Evolutionary conservation across 352 stramenopile genomes (phyloP).

Genomic region (Phytophthora pinifolia): DNA sequence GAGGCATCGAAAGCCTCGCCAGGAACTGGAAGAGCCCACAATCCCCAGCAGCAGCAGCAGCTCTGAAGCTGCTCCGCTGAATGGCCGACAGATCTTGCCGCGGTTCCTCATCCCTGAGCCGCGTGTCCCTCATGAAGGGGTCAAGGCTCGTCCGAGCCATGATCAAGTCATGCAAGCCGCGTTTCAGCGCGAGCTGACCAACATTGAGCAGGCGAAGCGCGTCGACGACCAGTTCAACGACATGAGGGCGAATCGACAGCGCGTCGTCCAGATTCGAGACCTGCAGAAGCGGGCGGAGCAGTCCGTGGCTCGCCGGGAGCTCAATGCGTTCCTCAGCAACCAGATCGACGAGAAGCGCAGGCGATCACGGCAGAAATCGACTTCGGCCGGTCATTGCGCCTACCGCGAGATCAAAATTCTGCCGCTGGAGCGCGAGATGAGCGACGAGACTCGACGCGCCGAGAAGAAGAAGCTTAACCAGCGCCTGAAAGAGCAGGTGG

Average conservation of each 20-base stretch:
- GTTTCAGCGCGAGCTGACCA: slow-evolving; percentile 33
- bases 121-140: slow-evolving; percentile 15
- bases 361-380: slow-evolving; percentile 12
- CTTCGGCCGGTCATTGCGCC: slow-evolving; percentile 5
- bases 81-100: slow-evolving; percentile 38
- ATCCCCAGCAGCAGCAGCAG: slow-evolving; percentile 8
- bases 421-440: slow-evolving; percentile 36
- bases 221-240: slow-evolving; percentile 18
- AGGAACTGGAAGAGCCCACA: not conserved
- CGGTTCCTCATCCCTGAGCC: slow-evolving; percentile 49
- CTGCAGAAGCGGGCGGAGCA: slow-evolving; percentile 47
- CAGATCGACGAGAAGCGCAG: slow-evolving; percentile 52
- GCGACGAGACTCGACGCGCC: slow-evolving; percentile 25
- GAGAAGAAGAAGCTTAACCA: slow-evolving; percentile 48
- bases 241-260: slow-evolving; percentile 19
- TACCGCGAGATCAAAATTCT: slow-evolving; percentile 39
- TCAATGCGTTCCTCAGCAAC: slow-evolving; percentile 49
- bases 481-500: slow-evolving; percentile 49
- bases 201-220: slow-evolving; percentile 22
- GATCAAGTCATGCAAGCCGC: slow-evolving; percentile 33
- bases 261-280: slow-evolving; percentile 39
- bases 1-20: slow-evolving; percentile 7
- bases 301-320: slow-evolving; percentile 36
- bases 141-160: slow-evolving; percentile 21
- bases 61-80: not conserved